Evolutionary conservation across 2,329 filamentous ascomycete genomes (phyloP).

Genomic region (Dactylellina parvicollis): DNA sequence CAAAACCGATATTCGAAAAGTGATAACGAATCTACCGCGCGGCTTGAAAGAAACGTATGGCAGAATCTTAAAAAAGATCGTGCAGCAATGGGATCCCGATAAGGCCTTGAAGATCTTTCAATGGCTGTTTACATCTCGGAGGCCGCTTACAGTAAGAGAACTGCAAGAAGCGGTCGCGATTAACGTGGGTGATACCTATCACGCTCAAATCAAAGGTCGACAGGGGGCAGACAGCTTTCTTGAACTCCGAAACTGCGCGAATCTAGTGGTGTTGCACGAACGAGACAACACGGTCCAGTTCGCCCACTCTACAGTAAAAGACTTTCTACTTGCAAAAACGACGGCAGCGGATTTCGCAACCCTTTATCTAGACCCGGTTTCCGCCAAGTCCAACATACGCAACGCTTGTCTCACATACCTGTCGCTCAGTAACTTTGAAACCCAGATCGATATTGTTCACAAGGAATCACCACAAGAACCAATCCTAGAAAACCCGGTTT

Average conservation of each 20-base stretch:
- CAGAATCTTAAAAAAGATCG: slow-evolving; percentile 34
- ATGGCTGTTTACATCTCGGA: slow-evolving; percentile 38
- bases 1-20: slow-evolving; percentile 23
- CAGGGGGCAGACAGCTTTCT: neutral
- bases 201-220: slow-evolving; percentile 8
- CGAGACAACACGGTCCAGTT: slow-evolving; percentile 31
- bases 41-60: slow-evolving; percentile 34
- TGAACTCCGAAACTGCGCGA: slow-evolving; percentile 1
- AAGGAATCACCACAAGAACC: slow-evolving; percentile 15
- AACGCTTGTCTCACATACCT: slow-evolving; percentile 24
- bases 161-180: slow-evolving; percentile 45
- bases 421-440: slow-evolving; percentile 23
- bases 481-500: slow-evolving; percentile 10
- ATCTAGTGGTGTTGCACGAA: slow-evolving; percentile 4
- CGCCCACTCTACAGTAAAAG: slow-evolving; percentile 43
- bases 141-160: slow-evolving; percentile 26
- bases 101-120: slow-evolving; percentile 35
- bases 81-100: slow-evolving; percentile 18
- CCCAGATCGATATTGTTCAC: slow-evolving; percentile 5
- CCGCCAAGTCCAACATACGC: neutral
- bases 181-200: slow-evolving; percentile 13
- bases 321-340: slow-evolving; percentile 21
- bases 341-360: neutral
- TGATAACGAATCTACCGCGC: slow-evolving; percentile 35
- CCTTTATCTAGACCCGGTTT: neutral